Base-by-base conservation (phyloP, 208 protist species). In the Acanthamoeba triangularis region DNA sequence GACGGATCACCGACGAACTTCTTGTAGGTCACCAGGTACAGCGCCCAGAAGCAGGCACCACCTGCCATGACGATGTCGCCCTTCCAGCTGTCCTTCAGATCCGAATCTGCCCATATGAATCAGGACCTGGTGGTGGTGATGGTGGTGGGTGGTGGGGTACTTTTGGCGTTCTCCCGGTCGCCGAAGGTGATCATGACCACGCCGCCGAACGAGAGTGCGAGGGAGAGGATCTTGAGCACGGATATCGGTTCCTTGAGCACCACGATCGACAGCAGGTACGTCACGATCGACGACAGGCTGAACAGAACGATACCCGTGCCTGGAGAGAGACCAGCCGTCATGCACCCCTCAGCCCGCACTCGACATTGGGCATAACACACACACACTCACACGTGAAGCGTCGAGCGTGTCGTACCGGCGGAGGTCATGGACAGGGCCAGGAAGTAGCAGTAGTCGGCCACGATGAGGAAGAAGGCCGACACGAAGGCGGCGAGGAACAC, bases 11-110 rank as follows among this genome's bases (percentile, higher is more conserved):
- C 72, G 16, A 82, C 72, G 25, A 82, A 82, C 72, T 82, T 82
- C 72, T 82, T 82, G 35, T 82, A 82, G 72, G 30, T 82, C 72
- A 82, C 72, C 14, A 82, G 41, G 72, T 82, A 82, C 18, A 82
- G 18, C 14, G 72, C 72, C 72, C 72, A 82, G 72, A 82, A 82
- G 30, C 72, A 82, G 25, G 72, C 72, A 28, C 33, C 72, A 5
- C 72, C 72, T 5, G 72, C 72, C 72, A 82, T 82, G 72, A 82
- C 52, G 18, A 82, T n/a, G 72, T 82, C 72, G 20, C 72, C 72
- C 41, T 82, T 82, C 72, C 72, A 82, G 72, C 72, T 82, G 28
- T 82, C 72, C 37, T 82, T 82, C 72, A 82, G 25, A 8, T 82
- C 23, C 20, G 56, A 61, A 20, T 61, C 56, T 61, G 56, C 4